These are phyloP conservation scores for Leccinellum albellum DNA, from an alignment of 768 basidiomycete species.

Conservation along the genomic window DNA sequence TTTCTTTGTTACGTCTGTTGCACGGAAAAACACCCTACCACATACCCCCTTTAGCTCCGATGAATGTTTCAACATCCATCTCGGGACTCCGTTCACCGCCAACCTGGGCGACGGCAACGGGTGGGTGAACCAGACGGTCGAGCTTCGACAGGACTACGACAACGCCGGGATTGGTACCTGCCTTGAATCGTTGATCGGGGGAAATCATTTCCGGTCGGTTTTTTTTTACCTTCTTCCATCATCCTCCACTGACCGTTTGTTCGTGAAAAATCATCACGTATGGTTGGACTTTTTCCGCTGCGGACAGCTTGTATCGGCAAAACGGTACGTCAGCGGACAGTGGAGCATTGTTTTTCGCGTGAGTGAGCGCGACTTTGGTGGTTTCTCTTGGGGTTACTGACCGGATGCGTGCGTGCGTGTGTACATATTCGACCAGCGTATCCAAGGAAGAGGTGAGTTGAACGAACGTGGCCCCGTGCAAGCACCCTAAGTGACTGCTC, in stretches of 20 bases:
- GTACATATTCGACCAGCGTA: slow-evolving; percentile 30
- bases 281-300: not conserved
- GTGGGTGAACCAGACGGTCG: slow-evolving; percentile 40
- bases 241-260: not conserved
- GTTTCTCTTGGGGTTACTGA: not conserved
- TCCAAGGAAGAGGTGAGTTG: slow-evolving; percentile 43
- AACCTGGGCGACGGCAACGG: slow-evolving; percentile 49
- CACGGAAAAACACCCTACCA: no score
- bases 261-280: not conserved
- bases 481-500: not conserved
- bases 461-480: not conserved
- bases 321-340: slow-evolving; percentile 52
- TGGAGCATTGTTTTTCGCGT: slow-evolving; percentile 58
- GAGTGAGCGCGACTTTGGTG: slow-evolving; percentile 17
- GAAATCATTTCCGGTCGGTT: slow-evolving; percentile 45
- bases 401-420: not conserved
- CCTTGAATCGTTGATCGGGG: slow-evolving; percentile 42
- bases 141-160: slow-evolving; percentile 44
- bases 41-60: slow-evolving; percentile 29
- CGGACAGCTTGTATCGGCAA: slow-evolving; percentile 47
- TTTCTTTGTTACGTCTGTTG: not conserved
- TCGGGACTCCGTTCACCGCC: slow-evolving; percentile 38
- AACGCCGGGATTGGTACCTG: slow-evolving; percentile 38
- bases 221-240: not conserved
- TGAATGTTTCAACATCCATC: slow-evolving; percentile 39